Percentiles rank a stretch among this genome's conserved stretches.
These are phyloP conservation scores for Orbilia javanica DNA, from an alignment of 2,329 filamentous ascomycete genomes.

Conservation along the genomic window DNA sequence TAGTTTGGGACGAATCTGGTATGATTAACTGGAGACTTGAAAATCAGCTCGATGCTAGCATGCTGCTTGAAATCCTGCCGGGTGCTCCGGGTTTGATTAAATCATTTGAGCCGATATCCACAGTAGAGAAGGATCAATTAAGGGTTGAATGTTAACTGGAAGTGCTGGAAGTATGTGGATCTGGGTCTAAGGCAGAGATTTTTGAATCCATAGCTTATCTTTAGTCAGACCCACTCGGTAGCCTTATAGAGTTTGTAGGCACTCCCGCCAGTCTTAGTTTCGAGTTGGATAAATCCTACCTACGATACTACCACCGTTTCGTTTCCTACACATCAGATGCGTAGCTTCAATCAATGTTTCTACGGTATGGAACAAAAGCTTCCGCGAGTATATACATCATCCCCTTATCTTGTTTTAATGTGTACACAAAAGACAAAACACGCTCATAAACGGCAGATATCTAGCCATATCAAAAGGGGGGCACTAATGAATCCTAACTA, in stretches of 20 bases:
- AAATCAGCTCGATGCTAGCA: too few relatives aligned
- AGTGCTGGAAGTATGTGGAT: too few relatives aligned
- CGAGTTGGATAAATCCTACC: neutral
- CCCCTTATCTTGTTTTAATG: slow-evolving; percentile 64
- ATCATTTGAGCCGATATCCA: too few relatives aligned
- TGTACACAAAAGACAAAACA: slow-evolving; percentile 58
- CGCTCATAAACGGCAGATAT: slow-evolving; percentile 31
- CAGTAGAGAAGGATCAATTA: too few relatives aligned
- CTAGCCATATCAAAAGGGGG: slow-evolving; percentile 1
- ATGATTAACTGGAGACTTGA: too few relatives aligned
- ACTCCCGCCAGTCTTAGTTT: neutral
- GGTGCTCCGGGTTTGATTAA: too few relatives aligned
- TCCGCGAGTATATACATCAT: slow-evolving; percentile 57
- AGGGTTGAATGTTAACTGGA: too few relatives aligned
- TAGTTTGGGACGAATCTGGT: too few relatives aligned
- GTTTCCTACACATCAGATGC: neutral
- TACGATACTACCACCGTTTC: neutral
- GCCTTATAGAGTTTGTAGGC: neutral
- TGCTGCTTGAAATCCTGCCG: too few relatives aligned
- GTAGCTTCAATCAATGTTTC: slow-evolving; percentile 18
- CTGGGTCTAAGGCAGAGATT: too few relatives aligned
- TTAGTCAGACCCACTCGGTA: too few relatives aligned
- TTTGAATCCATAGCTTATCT: too few relatives aligned
- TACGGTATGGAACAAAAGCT: slow-evolving; percentile 21
- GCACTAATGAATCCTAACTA: slow-evolving; percentile 67